Base-by-base conservation (phyloP, 306 rosid species). In the Pyrus bretschneideri region DNA sequence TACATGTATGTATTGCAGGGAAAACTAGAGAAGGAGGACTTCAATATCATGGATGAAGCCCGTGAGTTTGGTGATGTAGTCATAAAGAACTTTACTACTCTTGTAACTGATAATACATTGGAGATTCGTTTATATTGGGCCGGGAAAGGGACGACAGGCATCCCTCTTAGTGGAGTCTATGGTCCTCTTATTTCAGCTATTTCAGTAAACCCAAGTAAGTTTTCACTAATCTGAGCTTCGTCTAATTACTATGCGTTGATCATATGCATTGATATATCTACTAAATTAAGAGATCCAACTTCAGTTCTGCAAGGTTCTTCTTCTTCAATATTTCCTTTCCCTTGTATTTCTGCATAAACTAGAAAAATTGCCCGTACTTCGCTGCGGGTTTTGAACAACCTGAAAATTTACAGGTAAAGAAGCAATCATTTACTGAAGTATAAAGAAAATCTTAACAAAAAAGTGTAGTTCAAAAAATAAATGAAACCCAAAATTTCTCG, bases 111-210 rank as follows among this genome's bases (percentile, higher is more conserved):
- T 27, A 54, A 19, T 44, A 74, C 79, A 19, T 19, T 86, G 58
- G 90, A 86, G 71, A 76, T 86, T 66, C 84, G 83, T 25, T 71
- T 86, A 7, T 79, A 42, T 62, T 86, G 90, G 90, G 81, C 86
- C 11, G 90, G 90, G 5, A 86, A 69, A 74, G 90, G 90, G 31
- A 83, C 87, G 45, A 57, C 38, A 14, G 77, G 67, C 55, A 70
- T 83, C 65, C 87, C 90, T 4, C 0, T 0, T 0, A 70, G 84
- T 79, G 87, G 86, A 86, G 38, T 58, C 60, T 86, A 81, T 66
- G 87, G 90, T 58, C 87, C 90, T 69, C 85, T 86, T 10, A 79
- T 86, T 51, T 86, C 87, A 6, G 89, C 89, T 51, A 86, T 86
- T 75, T 76, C 82, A 21, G 76, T 79, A 46, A 22, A 64, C 57